Conservation (phyloP, 2,329 filamentous ascomycete genomes). For the Pseudohalonectria lignicola region DNA sequence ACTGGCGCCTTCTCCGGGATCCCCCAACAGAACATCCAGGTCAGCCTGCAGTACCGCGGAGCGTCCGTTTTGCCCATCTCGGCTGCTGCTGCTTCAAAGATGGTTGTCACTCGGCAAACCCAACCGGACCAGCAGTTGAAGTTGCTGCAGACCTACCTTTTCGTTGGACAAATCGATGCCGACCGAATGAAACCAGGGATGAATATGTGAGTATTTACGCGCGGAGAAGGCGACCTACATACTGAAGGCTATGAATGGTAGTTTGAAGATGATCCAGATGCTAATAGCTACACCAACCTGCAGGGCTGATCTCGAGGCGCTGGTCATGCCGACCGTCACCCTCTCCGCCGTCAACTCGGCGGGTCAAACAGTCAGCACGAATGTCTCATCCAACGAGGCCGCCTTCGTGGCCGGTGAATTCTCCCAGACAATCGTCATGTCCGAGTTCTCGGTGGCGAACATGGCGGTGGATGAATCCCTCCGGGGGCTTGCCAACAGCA, state of each 20-base stretch:
- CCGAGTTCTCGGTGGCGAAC: constrained; percentile 35
- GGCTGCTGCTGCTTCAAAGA: constrained; percentile 11
- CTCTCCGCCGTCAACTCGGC: constrained; percentile 45
- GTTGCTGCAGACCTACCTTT: constrained; percentile 52
- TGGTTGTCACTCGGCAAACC: constrained; percentile 11
- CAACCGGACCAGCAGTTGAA: constrained; percentile 16
- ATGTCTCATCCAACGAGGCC: constrained; percentile 59
- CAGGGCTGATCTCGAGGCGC: constrained; percentile 42
- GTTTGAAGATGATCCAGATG: background rate
- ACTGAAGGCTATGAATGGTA: no score
- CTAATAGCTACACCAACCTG: constrained; percentile 7
- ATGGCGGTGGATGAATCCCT: constrained; percentile 37
- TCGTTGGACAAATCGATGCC: constrained; percentile 57
- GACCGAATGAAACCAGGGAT: constrained; percentile 41
- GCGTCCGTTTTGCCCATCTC: constrained; percentile 37
- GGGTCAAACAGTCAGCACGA: constrained; percentile 45
- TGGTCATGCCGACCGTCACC: constrained; percentile 58
- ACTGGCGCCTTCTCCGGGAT: constrained; percentile 42
- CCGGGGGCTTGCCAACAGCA: constrained; percentile 33
- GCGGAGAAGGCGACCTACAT: no score
- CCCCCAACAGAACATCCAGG: constrained; percentile 37
- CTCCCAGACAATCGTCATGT: constrained; percentile 43
- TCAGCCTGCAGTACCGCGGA: constrained; percentile 42
- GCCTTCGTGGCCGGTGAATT: constrained; percentile 64
- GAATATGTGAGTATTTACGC: constrained; percentile 49